These are phyloP conservation scores for Pythium coloratum DNA, from an alignment of 352 stramenopile species.

Conservation along the genomic window DNA sequence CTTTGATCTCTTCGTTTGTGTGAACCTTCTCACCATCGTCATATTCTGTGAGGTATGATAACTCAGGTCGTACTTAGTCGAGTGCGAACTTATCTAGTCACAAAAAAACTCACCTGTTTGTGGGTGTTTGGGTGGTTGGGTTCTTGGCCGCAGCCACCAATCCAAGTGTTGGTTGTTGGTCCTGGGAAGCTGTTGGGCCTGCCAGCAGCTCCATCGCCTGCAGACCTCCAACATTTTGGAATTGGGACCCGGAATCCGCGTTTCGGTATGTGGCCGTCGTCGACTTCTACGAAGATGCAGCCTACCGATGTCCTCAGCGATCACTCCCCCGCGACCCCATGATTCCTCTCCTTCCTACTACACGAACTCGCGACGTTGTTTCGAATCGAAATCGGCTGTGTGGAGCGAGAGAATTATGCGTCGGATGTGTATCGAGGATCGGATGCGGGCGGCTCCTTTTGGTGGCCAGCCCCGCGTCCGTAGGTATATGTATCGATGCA, in stretches of 20 bases:
- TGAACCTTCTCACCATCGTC: background rate
- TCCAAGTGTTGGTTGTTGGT: constrained; percentile 21
- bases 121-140: constrained; percentile 23
- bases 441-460: constrained; percentile 37
- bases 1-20: background rate
- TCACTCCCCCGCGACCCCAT: constrained; percentile 1
- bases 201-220: background rate
- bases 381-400: background rate
- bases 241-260: constrained; percentile 71
- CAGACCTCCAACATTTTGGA: constrained; percentile 58
- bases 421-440: constrained; percentile 81
- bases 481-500: constrained; percentile 86
- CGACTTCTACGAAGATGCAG: constrained; percentile 4
- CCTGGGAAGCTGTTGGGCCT: background rate
- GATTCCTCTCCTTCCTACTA: constrained; percentile 1
- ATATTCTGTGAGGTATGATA: constrained; percentile 19
- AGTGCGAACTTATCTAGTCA: constrained; percentile 7
- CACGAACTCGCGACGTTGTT: background rate
- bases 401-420: constrained; percentile 28
- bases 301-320: constrained; percentile 25
- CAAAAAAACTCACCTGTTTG: background rate
- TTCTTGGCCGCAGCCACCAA: constrained; percentile 22
- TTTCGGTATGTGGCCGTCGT: constrained; percentile 64
- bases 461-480: constrained; percentile 45
- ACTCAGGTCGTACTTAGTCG: background rate